Percentiles rank a stretch among this genome's conserved stretches.
These are phyloP conservation scores for Aschersonia sp. DNA, from an alignment of 2,329 filamentous ascomycete species.

Conservation along the genomic window DNA sequence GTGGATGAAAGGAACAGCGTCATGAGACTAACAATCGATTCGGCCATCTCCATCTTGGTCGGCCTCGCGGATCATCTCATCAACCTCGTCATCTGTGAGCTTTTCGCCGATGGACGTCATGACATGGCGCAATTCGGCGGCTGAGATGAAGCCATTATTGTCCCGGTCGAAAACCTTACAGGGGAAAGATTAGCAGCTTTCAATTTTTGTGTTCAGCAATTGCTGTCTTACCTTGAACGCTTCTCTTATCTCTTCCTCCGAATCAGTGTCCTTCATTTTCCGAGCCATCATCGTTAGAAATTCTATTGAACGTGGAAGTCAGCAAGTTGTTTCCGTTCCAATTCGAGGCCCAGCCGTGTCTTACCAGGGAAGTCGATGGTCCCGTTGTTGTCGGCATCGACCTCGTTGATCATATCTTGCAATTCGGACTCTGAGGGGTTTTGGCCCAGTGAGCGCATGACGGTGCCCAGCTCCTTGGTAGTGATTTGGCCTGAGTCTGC, in stretches of 20 bases:
- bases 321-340: neutral
- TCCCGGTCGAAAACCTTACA: slow-evolving; percentile 66
- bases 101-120: slow-evolving; percentile 91
- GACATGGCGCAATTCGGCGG: slow-evolving; percentile 75
- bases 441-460: slow-evolving; percentile 82
- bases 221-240: slow-evolving; percentile 56
- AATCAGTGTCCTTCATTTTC: slow-evolving; percentile 91
- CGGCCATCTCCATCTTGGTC: slow-evolving; percentile 81
- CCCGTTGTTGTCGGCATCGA: slow-evolving; percentile 84
- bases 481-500: slow-evolving; percentile 62
- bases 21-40: slow-evolving; percentile 58
- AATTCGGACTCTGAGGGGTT: slow-evolving; percentile 83
- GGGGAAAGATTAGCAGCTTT: neutral
- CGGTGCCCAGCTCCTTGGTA: slow-evolving; percentile 78
- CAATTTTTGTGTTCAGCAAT: neutral
- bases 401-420: slow-evolving; percentile 91
- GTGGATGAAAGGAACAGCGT: neutral
- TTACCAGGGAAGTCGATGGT: slow-evolving; percentile 84
- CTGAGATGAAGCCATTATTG: slow-evolving; percentile 86
- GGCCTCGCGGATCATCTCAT: slow-evolving; percentile 87
- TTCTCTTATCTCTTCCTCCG: slow-evolving; percentile 80
- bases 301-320: slow-evolving; percentile 17
- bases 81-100: slow-evolving; percentile 79
- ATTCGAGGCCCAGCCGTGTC: slow-evolving; percentile 9
- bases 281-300: slow-evolving; percentile 90